Evolutionary conservation across 2,329 filamentous ascomycete genomes (phyloP).

Genomic region (Metarhizium sp.): DNA sequence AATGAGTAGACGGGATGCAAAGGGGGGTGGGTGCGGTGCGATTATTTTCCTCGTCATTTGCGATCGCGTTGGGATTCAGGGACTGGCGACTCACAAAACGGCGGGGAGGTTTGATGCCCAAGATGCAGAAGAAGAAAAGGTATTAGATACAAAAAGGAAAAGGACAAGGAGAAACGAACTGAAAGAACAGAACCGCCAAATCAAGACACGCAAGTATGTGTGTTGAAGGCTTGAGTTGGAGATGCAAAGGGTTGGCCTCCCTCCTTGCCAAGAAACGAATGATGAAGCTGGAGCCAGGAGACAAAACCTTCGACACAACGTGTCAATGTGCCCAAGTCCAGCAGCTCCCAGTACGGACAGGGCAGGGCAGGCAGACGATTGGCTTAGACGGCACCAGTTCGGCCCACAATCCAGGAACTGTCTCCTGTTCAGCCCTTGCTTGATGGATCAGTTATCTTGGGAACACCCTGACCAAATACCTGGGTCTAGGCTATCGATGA

Average conservation of each 20-base stretch:
- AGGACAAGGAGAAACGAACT: conserved; percentile 4
- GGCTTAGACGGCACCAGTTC: too few relatives aligned
- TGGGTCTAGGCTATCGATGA: too few relatives aligned
- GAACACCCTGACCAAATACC: too few relatives aligned
- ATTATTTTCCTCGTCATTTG: not conserved
- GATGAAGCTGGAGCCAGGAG: conserved; percentile 5
- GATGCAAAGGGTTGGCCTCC: conserved; percentile 1
- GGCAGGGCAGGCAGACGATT: too few relatives aligned
- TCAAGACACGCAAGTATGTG: not conserved
- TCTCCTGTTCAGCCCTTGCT: too few relatives aligned
- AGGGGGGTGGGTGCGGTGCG: not conserved
- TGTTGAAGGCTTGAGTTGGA: conserved; percentile 1
- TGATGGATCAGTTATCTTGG: too few relatives aligned
- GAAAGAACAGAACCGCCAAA: not conserved
- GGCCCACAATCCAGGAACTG: too few relatives aligned
- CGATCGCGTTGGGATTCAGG: not conserved
- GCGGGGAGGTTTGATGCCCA: not conserved
- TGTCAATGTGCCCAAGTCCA: not conserved
- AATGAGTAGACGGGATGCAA: not conserved
- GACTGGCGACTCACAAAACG: conserved; percentile 2
- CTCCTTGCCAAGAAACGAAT: conserved; percentile 1
- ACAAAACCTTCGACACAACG: not conserved
- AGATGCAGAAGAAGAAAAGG: conserved; percentile 8
- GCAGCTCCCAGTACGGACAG: not conserved
- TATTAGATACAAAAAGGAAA: conserved; percentile 5